These are phyloP conservation scores for Fomitopsis pinicola DNA, from an alignment of 1,284 basidiomycete species.

Conservation along the genomic window DNA sequence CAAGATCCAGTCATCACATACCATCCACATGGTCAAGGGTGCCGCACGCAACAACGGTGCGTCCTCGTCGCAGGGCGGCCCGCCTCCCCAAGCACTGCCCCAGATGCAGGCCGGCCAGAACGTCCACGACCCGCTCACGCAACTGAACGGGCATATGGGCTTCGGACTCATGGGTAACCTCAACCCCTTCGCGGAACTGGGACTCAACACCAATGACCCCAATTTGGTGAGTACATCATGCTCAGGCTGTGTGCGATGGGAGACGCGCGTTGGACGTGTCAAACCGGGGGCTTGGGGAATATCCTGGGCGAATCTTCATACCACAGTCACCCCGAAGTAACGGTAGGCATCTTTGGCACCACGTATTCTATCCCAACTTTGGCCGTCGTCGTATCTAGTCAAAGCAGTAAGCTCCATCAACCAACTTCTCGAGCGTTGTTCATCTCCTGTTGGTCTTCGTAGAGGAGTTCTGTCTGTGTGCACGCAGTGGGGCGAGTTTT, in stretches of 20 bases:
- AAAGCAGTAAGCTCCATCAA: no score
- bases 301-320: background rate
- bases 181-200: slow-evolving; percentile 86
- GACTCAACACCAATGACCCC: slow-evolving; percentile 83
- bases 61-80: slow-evolving; percentile 21
- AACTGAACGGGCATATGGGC: slow-evolving; percentile 66
- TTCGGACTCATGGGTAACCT: slow-evolving; percentile 74
- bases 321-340: background rate
- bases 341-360: no score
- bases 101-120: slow-evolving; percentile 85
- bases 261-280: no score
- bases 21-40: slow-evolving; percentile 93
- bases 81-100: slow-evolving; percentile 46
- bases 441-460: no score
- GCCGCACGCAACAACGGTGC: slow-evolving; percentile 48
- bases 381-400: no score
- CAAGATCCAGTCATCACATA: slow-evolving; percentile 86
- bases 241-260: background rate
- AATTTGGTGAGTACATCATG: slow-evolving; percentile 64
- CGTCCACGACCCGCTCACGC: slow-evolving; percentile 72
- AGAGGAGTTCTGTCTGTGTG: no score
- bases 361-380: no score
- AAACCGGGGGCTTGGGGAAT: no score
- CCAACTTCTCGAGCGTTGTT: no score
- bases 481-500: no score